Base-by-base conservation (phyloP, 495 filamentous ascomycete species). In the Geoglossum glabrum region DNA sequence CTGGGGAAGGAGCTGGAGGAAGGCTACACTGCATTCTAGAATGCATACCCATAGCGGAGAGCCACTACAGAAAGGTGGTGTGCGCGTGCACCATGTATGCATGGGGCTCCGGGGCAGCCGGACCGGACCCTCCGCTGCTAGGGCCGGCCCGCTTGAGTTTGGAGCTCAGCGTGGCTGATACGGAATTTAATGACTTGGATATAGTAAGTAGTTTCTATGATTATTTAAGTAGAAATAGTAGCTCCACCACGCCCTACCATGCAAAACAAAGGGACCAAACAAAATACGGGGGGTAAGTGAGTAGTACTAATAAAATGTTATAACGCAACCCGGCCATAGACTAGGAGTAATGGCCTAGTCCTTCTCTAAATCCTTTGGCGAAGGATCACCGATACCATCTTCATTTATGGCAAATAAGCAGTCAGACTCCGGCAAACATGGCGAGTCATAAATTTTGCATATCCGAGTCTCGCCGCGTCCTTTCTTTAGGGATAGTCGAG, bases 391-490 rank as follows among this genome's bases (percentile, higher is more conserved):
- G 61, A 98, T 98, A 23, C 92, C 92, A 69, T 95, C 87, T 69
- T 96, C 92, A 38, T 85, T 88, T 65, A 98, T 98, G 17, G 92
- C 90, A 69, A 98, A 98, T 63, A 96, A 74, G 66, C 88, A 94
- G 68, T 98, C 92, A 65, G 85, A 89, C 71, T 98, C 92, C 0
- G 92, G 92, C 60, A 98, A 72, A 71, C 92, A 98, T 9, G 92
- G 92, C 64, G 88, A 95, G 69, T 98, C 92, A 69, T 97, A 98
- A 59, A 98, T 97, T 77, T 95, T 96, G 70, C 93, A 96, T 57
- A 98, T 82, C 71, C 92, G 79, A 21, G 92, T 97, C 76, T 98
- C 92, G 21, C 81, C 92, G 26, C 90, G 74, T 17, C 93, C 93
- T 68, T 98, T 98, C 73, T 94, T 95, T 64, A 98, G 68, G 62